These are phyloP conservation scores for Dactylella cylindrospora DNA, from an alignment of 2,329 filamentous ascomycete species.

Conservation along the genomic window DNA sequence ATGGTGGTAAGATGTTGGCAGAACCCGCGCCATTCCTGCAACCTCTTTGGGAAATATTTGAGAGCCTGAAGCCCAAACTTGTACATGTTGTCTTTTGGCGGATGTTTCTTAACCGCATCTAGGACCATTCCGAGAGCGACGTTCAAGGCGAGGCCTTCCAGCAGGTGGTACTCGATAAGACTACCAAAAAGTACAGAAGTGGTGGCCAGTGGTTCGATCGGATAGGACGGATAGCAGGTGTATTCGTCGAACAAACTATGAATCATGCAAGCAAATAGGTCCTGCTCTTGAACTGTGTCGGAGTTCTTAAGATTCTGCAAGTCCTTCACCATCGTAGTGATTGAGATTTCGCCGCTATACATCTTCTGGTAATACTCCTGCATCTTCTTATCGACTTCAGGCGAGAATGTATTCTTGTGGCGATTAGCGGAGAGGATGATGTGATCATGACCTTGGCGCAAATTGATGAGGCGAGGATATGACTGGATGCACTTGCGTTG, in stretches of 20 bases:
- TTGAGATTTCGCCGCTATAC: conserved; percentile 88
- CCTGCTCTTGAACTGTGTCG: conserved; percentile 78
- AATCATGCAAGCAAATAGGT: conserved; percentile 97
- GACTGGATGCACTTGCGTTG: conserved; percentile 87
- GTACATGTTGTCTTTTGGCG: conserved; percentile 81
- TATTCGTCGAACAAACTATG: conserved; percentile 97
- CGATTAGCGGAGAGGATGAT: conserved; percentile 83
- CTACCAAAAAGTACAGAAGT: conserved; percentile 96
- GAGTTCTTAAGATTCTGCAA: conserved; percentile 88
- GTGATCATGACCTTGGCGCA: conserved; percentile 87
- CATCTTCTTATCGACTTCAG: conserved; percentile 83
- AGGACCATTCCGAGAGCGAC: conserved; percentile 96
- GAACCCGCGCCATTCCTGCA: conserved; percentile 93
- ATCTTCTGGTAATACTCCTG: conserved; percentile 97
- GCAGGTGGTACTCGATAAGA: conserved; percentile 89
- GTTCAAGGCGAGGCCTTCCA: conserved; percentile 85
- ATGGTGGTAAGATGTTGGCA: conserved; percentile 83
- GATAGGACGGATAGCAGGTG: conserved; percentile 90
- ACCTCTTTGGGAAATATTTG: conserved; percentile 78
- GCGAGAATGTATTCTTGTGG: conserved; percentile 76
- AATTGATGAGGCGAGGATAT: conserved; percentile 94
- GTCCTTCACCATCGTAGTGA: conserved; percentile 79
- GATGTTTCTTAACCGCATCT: conserved; percentile 87
- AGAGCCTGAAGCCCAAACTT: conserved; percentile 96
- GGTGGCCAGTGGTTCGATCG: conserved; percentile 90